These are phyloP conservation scores for Lecanicillium sp. DNA, from an alignment of 2,329 filamentous ascomycete genomes.

Conservation along the genomic window DNA sequence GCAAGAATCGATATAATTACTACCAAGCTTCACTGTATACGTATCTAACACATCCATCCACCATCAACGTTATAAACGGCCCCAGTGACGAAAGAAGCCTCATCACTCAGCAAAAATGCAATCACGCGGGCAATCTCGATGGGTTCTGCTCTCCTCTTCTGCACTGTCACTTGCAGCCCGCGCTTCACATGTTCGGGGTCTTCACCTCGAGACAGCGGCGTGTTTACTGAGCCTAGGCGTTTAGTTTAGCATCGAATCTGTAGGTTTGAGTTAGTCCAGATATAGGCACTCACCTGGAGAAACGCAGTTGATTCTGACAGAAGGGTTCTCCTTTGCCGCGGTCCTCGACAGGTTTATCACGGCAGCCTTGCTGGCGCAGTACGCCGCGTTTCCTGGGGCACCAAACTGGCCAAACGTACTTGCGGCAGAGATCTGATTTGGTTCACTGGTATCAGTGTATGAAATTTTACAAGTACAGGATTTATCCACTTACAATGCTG, in stretches of 20 bases:
- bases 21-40: too few relatives aligned
- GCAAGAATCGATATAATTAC: too few relatives aligned
- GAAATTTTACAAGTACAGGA: too few relatives aligned
- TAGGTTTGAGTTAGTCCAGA: neutral
- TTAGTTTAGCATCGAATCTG: neutral
- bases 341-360: slow-evolving; percentile 21
- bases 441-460: too few relatives aligned
- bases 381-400: slow-evolving; percentile 18
- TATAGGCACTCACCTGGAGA: slow-evolving; percentile 16
- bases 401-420: slow-evolving; percentile 26
- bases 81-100: slow-evolving; percentile 16
- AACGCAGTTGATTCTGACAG: slow-evolving; percentile 3
- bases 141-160: slow-evolving; percentile 28
- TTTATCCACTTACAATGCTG: slow-evolving; percentile 11
- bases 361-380: slow-evolving; percentile 22
- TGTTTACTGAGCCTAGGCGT: slow-evolving; percentile 29
- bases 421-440: slow-evolving; percentile 20
- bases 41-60: slow-evolving; percentile 20
- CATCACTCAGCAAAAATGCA: slow-evolving; percentile 17
- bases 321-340: slow-evolving; percentile 18
- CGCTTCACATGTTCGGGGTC: neutral
- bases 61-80: slow-evolving; percentile 32
- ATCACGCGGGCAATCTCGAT: slow-evolving; percentile 15
- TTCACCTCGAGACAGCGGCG: slow-evolving; percentile 27
- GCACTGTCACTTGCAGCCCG: slow-evolving; percentile 24